Conservation (phyloP, 768 basidiomycete species). For the Lanmaoa pseudosensibilis region DNA sequence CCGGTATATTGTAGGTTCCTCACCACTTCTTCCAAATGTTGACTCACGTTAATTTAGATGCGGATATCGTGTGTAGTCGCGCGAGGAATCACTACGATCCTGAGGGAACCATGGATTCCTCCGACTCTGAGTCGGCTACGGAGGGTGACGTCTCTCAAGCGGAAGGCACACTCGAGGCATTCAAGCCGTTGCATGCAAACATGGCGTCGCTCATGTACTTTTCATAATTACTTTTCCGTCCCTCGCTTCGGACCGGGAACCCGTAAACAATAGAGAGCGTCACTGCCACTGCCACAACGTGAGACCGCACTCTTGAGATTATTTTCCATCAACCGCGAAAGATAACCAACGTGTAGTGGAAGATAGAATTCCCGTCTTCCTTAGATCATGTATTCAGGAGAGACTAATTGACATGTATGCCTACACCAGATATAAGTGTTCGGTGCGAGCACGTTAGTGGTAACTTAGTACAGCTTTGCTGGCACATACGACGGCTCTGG, state of each 20-base stretch:
- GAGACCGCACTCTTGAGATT: neutral
- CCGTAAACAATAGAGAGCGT: neutral
- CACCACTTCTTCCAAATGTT: neutral
- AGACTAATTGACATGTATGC: neutral
- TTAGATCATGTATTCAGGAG: neutral
- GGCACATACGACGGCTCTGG: neutral
- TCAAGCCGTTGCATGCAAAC: slow-evolving; percentile 54
- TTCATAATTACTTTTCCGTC: slow-evolving; percentile 32
- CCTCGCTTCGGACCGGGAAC: neutral
- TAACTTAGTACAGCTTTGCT: neutral
- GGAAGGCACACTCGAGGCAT: slow-evolving; percentile 47
- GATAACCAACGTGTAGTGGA: neutral
- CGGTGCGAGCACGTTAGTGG: too few relatives aligned
- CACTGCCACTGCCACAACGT: neutral
- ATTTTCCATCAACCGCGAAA: neutral
- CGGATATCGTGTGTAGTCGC: slow-evolving; percentile 73
- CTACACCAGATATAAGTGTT: too few relatives aligned
- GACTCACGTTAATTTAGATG: slow-evolving; percentile 47
- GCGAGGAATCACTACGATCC: slow-evolving; percentile 83
- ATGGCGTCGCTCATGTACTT: slow-evolving; percentile 62
- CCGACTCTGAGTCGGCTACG: slow-evolving; percentile 60
- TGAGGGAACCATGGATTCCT: slow-evolving; percentile 52
- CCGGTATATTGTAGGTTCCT: slow-evolving; percentile 70
- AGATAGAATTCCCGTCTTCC: neutral
- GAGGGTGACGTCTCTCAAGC: slow-evolving; percentile 42